These are phyloP conservation scores for Delitschia confertaspora DNA, from an alignment of 495 filamentous ascomycete genomes.

Conservation along the genomic window DNA sequence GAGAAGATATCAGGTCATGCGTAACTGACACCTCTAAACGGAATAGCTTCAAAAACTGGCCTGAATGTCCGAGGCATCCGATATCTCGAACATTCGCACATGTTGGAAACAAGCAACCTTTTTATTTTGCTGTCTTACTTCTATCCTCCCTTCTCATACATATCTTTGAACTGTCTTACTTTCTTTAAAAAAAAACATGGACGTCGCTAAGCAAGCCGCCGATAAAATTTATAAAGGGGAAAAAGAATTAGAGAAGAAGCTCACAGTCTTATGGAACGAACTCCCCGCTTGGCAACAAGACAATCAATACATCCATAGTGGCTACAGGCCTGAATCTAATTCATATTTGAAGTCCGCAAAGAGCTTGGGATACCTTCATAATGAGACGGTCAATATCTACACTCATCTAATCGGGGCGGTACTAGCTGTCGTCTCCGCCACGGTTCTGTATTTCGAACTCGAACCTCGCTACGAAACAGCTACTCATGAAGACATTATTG, in stretches of 20 bases:
- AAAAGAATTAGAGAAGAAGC: slow-evolving; percentile 22
- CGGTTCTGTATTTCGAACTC: slow-evolving; percentile 42
- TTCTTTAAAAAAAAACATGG: no score
- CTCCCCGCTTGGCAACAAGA: slow-evolving; percentile 63
- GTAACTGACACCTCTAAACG: no score
- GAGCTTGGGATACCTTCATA: slow-evolving; percentile 70
- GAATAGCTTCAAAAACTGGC: no score
- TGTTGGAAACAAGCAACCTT: no score
- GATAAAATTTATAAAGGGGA: slow-evolving; percentile 12
- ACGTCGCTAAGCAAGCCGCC: slow-evolving; percentile 21
- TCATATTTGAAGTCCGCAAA: slow-evolving; percentile 56
- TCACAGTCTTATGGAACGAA: slow-evolving; percentile 52
- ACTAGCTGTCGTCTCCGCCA: slow-evolving; percentile 36
- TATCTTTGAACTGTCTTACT: background rate
- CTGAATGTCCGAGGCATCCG: no score
- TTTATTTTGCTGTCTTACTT: no score
- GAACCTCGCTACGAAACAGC: slow-evolving; percentile 60
- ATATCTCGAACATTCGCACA: no score
- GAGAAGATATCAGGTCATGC: no score
- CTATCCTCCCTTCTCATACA: no score
- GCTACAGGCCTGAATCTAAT: slow-evolving; percentile 61
- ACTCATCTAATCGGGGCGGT: slow-evolving; percentile 66
- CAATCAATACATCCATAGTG: slow-evolving; percentile 64
- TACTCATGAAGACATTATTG: slow-evolving; percentile 54
- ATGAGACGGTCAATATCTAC: slow-evolving; percentile 94